Conservation (phyloP, 1,284 basidiomycete species). For the Pterula multifida region DNA sequence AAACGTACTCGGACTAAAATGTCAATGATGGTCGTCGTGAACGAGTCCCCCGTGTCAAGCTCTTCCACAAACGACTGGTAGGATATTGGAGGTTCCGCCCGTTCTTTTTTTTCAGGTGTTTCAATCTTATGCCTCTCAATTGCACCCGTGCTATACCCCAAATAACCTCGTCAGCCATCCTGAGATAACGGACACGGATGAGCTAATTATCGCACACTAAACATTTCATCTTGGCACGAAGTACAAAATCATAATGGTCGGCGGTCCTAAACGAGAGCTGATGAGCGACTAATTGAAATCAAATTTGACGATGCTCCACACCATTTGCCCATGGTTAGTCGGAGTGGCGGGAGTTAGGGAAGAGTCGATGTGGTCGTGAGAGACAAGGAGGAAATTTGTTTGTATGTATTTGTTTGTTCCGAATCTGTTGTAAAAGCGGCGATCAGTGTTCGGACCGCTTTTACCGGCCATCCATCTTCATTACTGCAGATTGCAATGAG, state of each 20-base stretch:
- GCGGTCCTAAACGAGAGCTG: constrained; percentile 37
- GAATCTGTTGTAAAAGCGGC: neutral
- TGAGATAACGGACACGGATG: constrained; percentile 3
- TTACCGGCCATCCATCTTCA: too few species aligned
- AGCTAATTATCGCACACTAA: constrained; percentile 42
- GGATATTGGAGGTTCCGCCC: constrained; percentile 41
- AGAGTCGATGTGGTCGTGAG: neutral
- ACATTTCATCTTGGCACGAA: constrained; percentile 55
- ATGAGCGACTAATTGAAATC: neutral
- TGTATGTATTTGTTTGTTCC: neutral
- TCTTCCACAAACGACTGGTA: constrained; percentile 64
- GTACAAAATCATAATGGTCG: constrained; percentile 54
- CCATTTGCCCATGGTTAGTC: constrained; percentile 26
- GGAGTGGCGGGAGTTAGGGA: neutral
- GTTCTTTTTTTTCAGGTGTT: constrained; percentile 11
- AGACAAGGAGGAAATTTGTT: neutral
- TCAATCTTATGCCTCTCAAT: constrained; percentile 51
- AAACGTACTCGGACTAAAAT: constrained; percentile 54
- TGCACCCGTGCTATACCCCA: constrained; percentile 39
- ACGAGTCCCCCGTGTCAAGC: constrained; percentile 60
- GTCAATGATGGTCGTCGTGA: constrained; percentile 58
- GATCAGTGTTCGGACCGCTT: neutral
- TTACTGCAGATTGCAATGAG: neutral
- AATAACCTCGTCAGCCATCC: constrained; percentile 3
- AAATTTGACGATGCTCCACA: constrained; percentile 8